Conservation (phyloP, 2,329 filamentous ascomycete species). For the Penicillium expansum region DNA sequence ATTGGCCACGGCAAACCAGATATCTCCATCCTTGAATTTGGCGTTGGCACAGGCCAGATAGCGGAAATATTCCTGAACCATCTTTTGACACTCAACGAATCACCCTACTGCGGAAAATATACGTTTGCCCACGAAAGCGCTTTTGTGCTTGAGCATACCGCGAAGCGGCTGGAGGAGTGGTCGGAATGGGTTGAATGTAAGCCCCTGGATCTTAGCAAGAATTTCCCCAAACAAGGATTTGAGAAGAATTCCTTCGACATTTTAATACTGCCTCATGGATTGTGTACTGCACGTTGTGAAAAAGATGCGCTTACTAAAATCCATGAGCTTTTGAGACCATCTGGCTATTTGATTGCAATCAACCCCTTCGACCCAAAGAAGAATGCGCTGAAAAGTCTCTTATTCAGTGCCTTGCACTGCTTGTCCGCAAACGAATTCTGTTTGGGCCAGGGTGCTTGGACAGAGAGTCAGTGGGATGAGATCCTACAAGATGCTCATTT, state of each 20-base stretch:
- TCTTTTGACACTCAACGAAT: not conserved
- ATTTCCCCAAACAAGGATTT: constrained; percentile 4
- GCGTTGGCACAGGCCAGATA: constrained; percentile 15
- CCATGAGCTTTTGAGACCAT: constrained; percentile 14
- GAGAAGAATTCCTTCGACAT: constrained; percentile 14
- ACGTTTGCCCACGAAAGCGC: constrained; percentile 11
- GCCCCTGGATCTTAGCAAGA: constrained; percentile 9
- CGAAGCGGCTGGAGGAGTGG: constrained; percentile 8
- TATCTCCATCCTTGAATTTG: constrained; percentile 25
- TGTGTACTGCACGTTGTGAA: constrained; percentile 12
- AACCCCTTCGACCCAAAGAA: constrained; percentile 4
- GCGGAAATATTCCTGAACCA: constrained; percentile 10
- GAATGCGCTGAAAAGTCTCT: constrained; percentile 7
- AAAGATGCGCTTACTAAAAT: constrained; percentile 13
- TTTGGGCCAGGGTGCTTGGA: not conserved
- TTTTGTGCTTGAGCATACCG: not conserved
- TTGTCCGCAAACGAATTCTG: constrained; percentile 1
- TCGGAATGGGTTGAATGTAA: constrained; percentile 7
- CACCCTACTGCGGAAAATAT: constrained; percentile 16
- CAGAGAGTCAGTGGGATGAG: not conserved
- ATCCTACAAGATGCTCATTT: constrained; percentile 4
- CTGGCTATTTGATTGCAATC: constrained; percentile 19
- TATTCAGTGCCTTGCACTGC: constrained; percentile 10
- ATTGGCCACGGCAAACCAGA: constrained; percentile 24
- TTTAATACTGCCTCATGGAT: constrained; percentile 16